These are phyloP conservation scores for Eurotiales sp. DNA, from an alignment of 2,329 filamentous ascomycete genomes.

Conservation along the genomic window DNA sequence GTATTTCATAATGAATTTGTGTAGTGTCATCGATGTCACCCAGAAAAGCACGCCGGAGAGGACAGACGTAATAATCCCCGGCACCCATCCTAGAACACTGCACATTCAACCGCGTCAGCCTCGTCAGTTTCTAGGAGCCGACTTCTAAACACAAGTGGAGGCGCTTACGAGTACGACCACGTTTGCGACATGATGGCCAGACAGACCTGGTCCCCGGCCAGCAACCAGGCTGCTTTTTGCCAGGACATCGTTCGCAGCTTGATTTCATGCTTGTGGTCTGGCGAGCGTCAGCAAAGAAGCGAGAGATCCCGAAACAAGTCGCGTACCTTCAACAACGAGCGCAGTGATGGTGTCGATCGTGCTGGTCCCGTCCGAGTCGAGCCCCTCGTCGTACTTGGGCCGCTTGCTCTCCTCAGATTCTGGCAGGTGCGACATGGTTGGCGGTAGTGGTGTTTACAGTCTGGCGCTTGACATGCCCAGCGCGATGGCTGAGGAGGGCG, in stretches of 20 bases:
- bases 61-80: slow-evolving; percentile 47
- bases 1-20: slow-evolving; percentile 51
- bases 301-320: neutral
- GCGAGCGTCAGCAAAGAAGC: neutral
- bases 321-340: slow-evolving; percentile 27
- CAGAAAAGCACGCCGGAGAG: slow-evolving; percentile 45
- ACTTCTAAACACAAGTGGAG: no score
- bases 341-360: slow-evolving; percentile 21
- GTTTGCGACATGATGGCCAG: slow-evolving; percentile 52
- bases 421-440: slow-evolving; percentile 1
- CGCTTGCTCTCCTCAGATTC: slow-evolving; percentile 3
- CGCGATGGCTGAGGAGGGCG: no score
- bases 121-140: no score
- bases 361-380: slow-evolving; percentile 9
- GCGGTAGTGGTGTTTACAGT: no score
- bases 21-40: slow-evolving; percentile 51
- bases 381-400: neutral
- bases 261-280: slow-evolving; percentile 49
- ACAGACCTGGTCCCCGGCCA: slow-evolving; percentile 49
- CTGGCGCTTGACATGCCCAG: no score
- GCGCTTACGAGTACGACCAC: slow-evolving; percentile 48
- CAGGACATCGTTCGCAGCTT: slow-evolving; percentile 53
- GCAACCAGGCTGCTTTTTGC: slow-evolving; percentile 50
- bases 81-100: slow-evolving; percentile 46
- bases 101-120: slow-evolving; percentile 6